A percentile compares a stretch with the other conserved stretches of the same genome.
These are phyloP conservation scores for Lathyrus oleraceus DNA, from an alignment of 306 rosid species.

Conservation along the genomic window DNA sequence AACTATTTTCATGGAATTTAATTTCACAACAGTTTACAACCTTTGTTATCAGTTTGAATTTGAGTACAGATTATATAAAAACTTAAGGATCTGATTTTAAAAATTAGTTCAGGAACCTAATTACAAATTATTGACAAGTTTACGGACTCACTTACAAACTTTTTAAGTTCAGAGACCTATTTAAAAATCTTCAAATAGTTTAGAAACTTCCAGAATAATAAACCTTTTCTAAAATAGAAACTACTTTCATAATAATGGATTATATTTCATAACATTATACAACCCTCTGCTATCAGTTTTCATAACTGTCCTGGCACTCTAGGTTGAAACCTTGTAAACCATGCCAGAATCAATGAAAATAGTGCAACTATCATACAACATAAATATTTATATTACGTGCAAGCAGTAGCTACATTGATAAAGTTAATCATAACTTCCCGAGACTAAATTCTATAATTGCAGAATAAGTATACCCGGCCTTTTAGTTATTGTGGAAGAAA, in stretches of 20 bases:
- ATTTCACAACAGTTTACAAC: no score
- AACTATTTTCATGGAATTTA: no score
- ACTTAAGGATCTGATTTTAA: background rate
- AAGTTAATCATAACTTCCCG: conserved; percentile 1
- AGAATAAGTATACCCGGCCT: background rate
- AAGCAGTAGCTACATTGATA: background rate
- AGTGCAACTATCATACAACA: background rate
- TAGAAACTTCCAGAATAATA: background rate
- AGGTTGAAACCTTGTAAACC: conserved; percentile 6
- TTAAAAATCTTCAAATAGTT: background rate
- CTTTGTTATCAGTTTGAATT: no score
- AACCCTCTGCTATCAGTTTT: background rate
- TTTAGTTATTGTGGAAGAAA: conserved; percentile 3
- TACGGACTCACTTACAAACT: background rate
- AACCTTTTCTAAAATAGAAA: background rate
- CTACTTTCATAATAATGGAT: conserved; percentile 1
- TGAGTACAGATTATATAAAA: background rate
- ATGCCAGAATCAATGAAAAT: background rate
- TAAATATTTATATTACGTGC: background rate
- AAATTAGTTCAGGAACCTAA: background rate
- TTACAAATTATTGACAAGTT: background rate
- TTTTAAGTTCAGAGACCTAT: background rate
- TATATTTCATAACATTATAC: background rate
- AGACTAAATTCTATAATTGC: background rate
- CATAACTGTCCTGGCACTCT: background rate